phyloP scores from a whole-genome alignment of 1,139 yeast species.

The Suhomyces terraborum region DNA sequence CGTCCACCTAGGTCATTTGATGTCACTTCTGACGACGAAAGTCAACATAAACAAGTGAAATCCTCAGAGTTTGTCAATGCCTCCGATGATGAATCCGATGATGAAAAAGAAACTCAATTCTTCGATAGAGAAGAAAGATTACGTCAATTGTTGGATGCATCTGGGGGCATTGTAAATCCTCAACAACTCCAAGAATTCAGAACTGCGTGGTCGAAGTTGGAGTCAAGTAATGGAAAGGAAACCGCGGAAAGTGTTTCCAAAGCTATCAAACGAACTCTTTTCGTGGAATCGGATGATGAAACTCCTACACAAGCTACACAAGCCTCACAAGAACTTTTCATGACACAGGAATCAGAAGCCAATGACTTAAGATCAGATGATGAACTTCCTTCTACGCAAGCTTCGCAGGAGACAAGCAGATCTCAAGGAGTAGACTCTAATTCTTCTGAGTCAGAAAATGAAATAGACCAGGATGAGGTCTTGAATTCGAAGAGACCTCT shows the following conservation, averaged over 20 bases:
- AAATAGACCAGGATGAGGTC: conserved; percentile 4
- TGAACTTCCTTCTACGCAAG: conserved; percentile 2
- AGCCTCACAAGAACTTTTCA: background rate
- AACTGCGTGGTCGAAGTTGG: conserved; percentile 39
- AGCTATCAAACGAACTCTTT: conserved; percentile 28
- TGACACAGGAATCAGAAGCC: background rate
- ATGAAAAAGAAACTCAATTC: conserved; percentile 54
- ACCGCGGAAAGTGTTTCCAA: conserved; percentile 24
- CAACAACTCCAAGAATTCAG: conserved; percentile 41
- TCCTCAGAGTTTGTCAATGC: conserved; percentile 60
- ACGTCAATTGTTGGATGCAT: conserved; percentile 39
- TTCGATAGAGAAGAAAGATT: conserved; percentile 60
- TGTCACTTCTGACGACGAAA: conserved; percentile 26
- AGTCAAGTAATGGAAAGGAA: conserved; percentile 20
- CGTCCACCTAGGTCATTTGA: conserved; percentile 23
- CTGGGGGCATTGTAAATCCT: conserved; percentile 47
- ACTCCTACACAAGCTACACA: conserved; percentile 2
- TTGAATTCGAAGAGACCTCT: conserved; percentile 1
- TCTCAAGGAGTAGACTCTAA: background rate
- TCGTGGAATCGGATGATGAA: conserved; percentile 21
- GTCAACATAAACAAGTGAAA: conserved; percentile 23
- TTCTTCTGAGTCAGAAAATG: conserved; percentile 13
- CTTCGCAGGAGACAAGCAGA: background rate
- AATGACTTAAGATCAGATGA: conserved; percentile 13
- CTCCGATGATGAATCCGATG: conserved; percentile 71